A percentile compares a stretch with the other conserved stretches of the same genome.
Evolutionary conservation across 1,284 basidiomycete genomes (phyloP).

Genomic region (Schizophyllum commune): DNA sequence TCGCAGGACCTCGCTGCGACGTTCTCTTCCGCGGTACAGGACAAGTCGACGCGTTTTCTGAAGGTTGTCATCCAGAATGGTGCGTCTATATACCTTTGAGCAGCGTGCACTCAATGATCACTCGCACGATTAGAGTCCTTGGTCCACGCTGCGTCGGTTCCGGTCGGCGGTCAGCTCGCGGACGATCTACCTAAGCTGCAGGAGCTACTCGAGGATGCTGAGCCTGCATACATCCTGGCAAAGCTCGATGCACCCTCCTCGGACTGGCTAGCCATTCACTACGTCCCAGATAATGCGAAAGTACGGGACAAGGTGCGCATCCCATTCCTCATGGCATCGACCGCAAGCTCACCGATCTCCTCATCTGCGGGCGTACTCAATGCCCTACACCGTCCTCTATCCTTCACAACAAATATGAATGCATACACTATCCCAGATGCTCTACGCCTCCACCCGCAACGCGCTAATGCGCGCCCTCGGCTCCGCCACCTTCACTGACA

Average conservation of each 20-base stretch:
- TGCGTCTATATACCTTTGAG: constrained; percentile 22
- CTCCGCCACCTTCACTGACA: constrained; percentile 68
- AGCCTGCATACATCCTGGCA: constrained; percentile 68
- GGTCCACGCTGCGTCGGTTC: constrained; percentile 44
- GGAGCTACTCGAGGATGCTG: constrained; percentile 43
- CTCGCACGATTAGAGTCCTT: constrained; percentile 47
- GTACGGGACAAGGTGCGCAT: constrained; percentile 64
- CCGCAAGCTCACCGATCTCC: not conserved
- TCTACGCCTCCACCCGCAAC: constrained; percentile 81
- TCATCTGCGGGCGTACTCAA: not conserved
- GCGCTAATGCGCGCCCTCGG: constrained; percentile 72
- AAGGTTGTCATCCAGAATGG: constrained; percentile 70
- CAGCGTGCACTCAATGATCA: constrained; percentile 15
- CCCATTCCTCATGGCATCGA: not conserved
- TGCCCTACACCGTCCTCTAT: not conserved
- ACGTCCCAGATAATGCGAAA: constrained; percentile 69
- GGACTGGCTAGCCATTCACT: constrained; percentile 67
- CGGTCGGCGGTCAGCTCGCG: constrained; percentile 26
- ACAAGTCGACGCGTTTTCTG: constrained; percentile 53
- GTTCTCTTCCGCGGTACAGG: constrained; percentile 51
- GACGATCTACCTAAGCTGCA: not conserved
- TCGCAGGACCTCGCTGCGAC: constrained; percentile 41
- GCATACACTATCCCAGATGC: constrained; percentile 53
- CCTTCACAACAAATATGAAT: constrained; percentile 1
- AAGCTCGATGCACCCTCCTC: constrained; percentile 49